Conservation (phyloP, 2,329 filamentous ascomycete species). For the Penicillium sclerotiorum region DNA sequence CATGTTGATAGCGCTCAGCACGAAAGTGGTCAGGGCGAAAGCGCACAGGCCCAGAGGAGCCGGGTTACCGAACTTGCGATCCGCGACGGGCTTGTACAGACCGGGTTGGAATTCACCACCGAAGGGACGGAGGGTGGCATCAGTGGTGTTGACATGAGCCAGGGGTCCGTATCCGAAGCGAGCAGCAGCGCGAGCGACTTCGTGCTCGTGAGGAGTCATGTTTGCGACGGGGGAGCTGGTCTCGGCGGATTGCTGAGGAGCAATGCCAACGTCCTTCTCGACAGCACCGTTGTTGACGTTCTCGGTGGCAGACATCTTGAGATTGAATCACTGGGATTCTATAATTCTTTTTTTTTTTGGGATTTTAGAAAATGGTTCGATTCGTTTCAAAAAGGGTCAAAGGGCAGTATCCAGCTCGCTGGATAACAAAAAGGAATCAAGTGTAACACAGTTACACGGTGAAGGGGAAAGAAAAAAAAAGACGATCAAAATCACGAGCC, state of each 20-base stretch:
- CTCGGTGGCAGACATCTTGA: conserved; percentile 32
- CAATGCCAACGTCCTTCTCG: conserved; percentile 35
- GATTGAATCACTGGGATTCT: conserved; percentile 6
- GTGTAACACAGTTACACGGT: conserved; percentile 28
- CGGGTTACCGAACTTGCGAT: conserved; percentile 71
- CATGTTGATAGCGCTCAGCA: conserved; percentile 71
- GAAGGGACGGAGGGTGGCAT: conserved; percentile 55
- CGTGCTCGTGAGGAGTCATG: conserved; percentile 49
- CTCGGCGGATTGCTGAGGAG: conserved; percentile 9
- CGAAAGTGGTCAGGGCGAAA: conserved; percentile 76
- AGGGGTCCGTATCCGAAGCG: conserved; percentile 48
- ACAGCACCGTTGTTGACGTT: conserved; percentile 24
- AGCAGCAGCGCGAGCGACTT: conserved; percentile 48
- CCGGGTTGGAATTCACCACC: conserved; percentile 70
- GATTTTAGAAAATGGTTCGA: conserved; percentile 4
- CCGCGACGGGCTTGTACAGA: conserved; percentile 60
- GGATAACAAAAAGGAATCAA: conserved; percentile 11
- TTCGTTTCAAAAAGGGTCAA: too few relatives aligned
- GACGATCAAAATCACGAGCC: conserved; percentile 19
- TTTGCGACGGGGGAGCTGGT: conserved; percentile 25
- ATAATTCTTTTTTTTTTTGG: conserved; percentile 7
- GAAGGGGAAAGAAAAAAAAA: conserved; percentile 9
- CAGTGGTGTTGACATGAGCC: conserved; percentile 43
- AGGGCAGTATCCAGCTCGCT: conserved; percentile 30
- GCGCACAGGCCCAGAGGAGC: conserved; percentile 71